Conservation (phyloP, 1,284 basidiomycete genomes). For the Leccinum angustisporum region DNA sequence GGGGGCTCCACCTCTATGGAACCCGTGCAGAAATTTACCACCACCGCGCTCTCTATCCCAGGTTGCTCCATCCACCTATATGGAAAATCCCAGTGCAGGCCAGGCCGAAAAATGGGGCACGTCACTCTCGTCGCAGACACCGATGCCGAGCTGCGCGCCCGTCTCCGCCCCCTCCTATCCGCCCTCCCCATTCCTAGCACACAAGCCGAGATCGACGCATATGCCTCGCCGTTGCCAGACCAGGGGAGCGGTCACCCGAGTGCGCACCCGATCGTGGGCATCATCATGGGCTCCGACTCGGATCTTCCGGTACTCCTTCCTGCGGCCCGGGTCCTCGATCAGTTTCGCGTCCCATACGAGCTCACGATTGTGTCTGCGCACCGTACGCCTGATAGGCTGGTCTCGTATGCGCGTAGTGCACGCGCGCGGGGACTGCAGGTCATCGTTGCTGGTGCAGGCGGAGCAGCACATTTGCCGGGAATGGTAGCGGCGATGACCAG, state of each 20-base stretch:
- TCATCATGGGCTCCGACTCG: constrained; percentile 99
- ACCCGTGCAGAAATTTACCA: constrained; percentile 55
- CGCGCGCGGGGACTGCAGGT: constrained; percentile 71
- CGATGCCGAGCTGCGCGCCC: constrained; percentile 72
- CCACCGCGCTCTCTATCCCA: constrained; percentile 59
- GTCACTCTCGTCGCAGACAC: constrained; percentile 86
- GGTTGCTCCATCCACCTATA: constrained; percentile 90
- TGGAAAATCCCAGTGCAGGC: constrained; percentile 88
- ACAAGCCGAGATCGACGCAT: constrained; percentile 50
- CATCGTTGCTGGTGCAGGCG: constrained; percentile 95
- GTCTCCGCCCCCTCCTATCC: constrained; percentile 71
- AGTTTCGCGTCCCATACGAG: constrained; percentile 87
- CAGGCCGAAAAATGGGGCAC: constrained; percentile 98
- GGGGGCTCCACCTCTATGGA: constrained; percentile 70
- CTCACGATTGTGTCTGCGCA: constrained; percentile 96
- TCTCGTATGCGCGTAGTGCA: constrained; percentile 81
- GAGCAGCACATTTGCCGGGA: constrained; percentile 95
- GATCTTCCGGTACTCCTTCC: constrained; percentile 93
- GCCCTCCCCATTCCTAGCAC: constrained; percentile 57
- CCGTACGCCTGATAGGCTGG: constrained; percentile 87
- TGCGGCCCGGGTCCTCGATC: constrained; percentile 82
- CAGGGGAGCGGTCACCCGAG: constrained; percentile 59
- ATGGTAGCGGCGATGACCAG: constrained; percentile 97
- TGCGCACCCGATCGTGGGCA: constrained; percentile 79
- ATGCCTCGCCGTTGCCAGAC: constrained; percentile 49